Evolutionary conservation across 352 stramenopile genomes (phyloP).

Genomic region (Blastocystis sp.): DNA sequence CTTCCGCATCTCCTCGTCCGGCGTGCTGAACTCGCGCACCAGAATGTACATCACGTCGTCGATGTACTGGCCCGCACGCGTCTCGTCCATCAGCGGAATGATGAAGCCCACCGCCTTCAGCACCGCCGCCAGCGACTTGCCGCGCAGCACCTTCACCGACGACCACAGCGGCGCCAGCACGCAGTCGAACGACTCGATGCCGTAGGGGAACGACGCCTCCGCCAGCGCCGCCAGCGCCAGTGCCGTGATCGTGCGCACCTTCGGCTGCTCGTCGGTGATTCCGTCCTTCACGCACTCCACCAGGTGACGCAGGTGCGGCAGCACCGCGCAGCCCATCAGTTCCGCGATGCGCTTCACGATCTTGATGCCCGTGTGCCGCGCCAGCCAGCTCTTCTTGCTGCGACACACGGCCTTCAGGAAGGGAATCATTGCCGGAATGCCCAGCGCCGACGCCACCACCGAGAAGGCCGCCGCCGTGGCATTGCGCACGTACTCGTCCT

Average conservation of each 20-base stretch:
- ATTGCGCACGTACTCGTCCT: conserved; percentile 96
- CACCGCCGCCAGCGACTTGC: conserved; percentile 91
- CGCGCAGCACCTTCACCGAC: conserved; percentile 87
- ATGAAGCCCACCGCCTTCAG: conserved; percentile 97
- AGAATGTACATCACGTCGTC: conserved; percentile 96
- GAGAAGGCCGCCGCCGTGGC: conserved; percentile 92
- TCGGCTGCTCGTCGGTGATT: conserved; percentile 89
- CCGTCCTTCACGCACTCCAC: conserved; percentile 95
- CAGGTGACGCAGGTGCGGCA: conserved; percentile 90
- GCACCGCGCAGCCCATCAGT: conserved; percentile 89
- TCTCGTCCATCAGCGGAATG: conserved; percentile 96
- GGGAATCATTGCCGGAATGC: conserved; percentile 86
- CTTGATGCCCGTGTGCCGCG: conserved; percentile 96
- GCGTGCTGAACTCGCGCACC: conserved; percentile 88
- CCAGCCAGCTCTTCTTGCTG: conserved; percentile 92
- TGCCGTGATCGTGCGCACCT: conserved; percentile 87
- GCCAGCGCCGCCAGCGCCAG: conserved; percentile 89
- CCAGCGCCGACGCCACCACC: conserved; percentile 92
- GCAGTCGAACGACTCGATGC: conserved; percentile 97
- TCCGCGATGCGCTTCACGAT: conserved; percentile 94
- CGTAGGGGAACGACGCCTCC: conserved; percentile 92
- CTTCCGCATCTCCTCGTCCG: conserved; percentile 99
- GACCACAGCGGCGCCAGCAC: conserved; percentile 91
- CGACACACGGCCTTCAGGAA: conserved; percentile 98
- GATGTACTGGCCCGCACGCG: conserved; percentile 98